A percentile compares a stretch with the other conserved stretches of the same genome.
Evolutionary conservation across 2,329 filamentous ascomycete species (phyloP).

Genomic region (Madurella fahalii): DNA sequence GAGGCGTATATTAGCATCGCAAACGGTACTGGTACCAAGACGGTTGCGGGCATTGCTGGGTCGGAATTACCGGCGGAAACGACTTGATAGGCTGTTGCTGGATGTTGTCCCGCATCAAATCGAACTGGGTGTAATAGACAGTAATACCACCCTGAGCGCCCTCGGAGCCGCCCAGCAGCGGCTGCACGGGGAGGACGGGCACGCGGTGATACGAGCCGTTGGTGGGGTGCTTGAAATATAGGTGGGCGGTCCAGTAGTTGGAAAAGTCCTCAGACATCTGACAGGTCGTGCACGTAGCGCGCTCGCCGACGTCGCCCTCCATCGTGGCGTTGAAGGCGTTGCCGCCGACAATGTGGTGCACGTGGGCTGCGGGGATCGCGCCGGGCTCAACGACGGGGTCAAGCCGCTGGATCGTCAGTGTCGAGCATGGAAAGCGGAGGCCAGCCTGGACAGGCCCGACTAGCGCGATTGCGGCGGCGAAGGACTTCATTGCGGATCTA

Average conservation of each 20-base stretch:
- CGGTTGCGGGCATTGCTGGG: not conserved
- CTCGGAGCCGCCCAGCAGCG: conserved; percentile 24
- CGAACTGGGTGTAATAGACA: conserved; percentile 28
- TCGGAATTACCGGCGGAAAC: conserved; percentile 24
- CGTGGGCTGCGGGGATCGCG: conserved; percentile 22
- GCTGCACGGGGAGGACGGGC: conserved; percentile 22
- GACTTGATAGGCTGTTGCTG: conserved; percentile 24
- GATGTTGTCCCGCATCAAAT: conserved; percentile 26
- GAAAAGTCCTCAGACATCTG: conserved; percentile 31
- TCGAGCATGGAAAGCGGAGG: conserved; percentile 29
- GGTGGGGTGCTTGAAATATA: conserved; percentile 29
- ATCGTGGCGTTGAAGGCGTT: conserved; percentile 28
- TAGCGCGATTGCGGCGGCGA: conserved; percentile 2
- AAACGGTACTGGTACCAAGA: not conserved
- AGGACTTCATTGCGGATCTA: not conserved
- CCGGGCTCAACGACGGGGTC: conserved; percentile 26
- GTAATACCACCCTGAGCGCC: conserved; percentile 26
- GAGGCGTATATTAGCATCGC: not conserved
- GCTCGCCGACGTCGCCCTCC: conserved; percentile 22
- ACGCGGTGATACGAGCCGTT: conserved; percentile 29
- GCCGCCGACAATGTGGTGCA: conserved; percentile 27
- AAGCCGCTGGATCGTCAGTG: conserved; percentile 27
- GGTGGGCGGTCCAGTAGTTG: conserved; percentile 29
- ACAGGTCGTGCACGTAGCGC: conserved; percentile 29
- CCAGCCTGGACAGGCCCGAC: conserved; percentile 23